Base-by-base conservation (phyloP, 495 filamentous ascomycete species). In the Podospora comata region DNA sequence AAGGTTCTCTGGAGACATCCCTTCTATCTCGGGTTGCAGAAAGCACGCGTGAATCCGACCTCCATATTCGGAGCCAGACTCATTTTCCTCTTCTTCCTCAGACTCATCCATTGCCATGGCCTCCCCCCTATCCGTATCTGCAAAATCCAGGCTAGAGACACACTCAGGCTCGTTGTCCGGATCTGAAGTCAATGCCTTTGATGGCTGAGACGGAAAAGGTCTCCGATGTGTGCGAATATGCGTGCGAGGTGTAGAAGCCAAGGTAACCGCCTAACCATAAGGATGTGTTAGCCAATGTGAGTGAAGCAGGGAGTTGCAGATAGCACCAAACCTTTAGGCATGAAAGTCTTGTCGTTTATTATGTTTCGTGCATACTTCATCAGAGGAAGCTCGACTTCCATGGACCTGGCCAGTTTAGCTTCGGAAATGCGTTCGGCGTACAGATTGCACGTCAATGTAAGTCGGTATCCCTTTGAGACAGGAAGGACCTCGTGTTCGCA, bases 401-500 rank as follows among this genome's bases (percentile, higher is more conserved):
- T 15, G 3, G 26, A 53, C 64, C 1, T 20, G 53, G 48, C 55
- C 9, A 18, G 54, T 5, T 23, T 16, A 6, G 13, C 4, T n/a
- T 62, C 27, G 11, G 5, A 2, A 5, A 5, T 18, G 15, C 5
- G 16, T 23, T 57, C 54, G 26, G 32, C 62, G 64, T 82, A 87
- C 9, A 89, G 76, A 65, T 89, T 87, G 77, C 88, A 89, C 1
- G 86, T 89, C 23, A 89, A 71, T 0, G 85, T 89, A 28, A 89
- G 67, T 0, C 85, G 79, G 62, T 89, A 79, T 0, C 85, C 86
- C 6, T 72, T 66, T 0, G 77, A 84, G 56, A 89, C 79, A n/a
- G 79, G 75, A 5, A 81, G 73, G n/a, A 89, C 82, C 73, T 89
- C 86, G 72, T 89, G 86, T 70, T 85, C 82, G 68, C 84, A 87